These are phyloP conservation scores for Kickxella alabastrina DNA, from an alignment of 192 early-diverging fungal genomes.

Conservation along the genomic window DNA sequence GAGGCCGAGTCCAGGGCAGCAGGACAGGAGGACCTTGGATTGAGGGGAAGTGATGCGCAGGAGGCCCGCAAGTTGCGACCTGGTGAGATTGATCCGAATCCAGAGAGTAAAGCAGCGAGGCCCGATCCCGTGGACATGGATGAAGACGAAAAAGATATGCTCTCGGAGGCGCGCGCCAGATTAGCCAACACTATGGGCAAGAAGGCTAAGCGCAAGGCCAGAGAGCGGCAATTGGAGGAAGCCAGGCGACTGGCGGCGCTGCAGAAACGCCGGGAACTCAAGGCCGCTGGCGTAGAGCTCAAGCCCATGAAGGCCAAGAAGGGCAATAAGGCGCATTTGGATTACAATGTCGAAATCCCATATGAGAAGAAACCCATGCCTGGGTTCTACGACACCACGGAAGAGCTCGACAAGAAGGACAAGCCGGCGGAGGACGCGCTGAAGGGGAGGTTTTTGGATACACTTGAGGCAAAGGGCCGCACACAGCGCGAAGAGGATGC, in stretches of 20 bases:
- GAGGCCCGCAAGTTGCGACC: slow-evolving; percentile 82
- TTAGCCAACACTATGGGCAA: slow-evolving; percentile 99
- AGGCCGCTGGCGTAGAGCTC: slow-evolving; percentile 92
- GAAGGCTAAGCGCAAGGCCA: slow-evolving; percentile 98
- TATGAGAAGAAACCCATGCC: slow-evolving; percentile 82
- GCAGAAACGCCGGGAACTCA: slow-evolving; percentile 94
- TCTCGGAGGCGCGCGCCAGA: slow-evolving; percentile 94
- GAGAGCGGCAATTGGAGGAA: slow-evolving; percentile 96
- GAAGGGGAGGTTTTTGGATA: slow-evolving; percentile 67
- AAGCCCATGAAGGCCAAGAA: slow-evolving; percentile 68
- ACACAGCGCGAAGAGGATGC: slow-evolving; percentile 80
- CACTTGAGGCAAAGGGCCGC: slow-evolving; percentile 82
- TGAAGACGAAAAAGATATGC: slow-evolving; percentile 99
- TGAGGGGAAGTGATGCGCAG: slow-evolving; percentile 54
- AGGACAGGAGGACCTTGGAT: slow-evolving; percentile 55
- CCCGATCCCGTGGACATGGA: slow-evolving; percentile 99
- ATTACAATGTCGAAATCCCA: slow-evolving; percentile 96
- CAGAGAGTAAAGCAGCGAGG: slow-evolving; percentile 93
- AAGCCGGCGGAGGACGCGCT: slow-evolving; percentile 61
- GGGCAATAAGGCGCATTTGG: slow-evolving; percentile 59
- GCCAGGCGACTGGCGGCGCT: slow-evolving; percentile 81
- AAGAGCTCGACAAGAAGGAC: slow-evolving; percentile 65
- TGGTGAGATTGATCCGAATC: slow-evolving; percentile 96
- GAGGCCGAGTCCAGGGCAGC: slow-evolving; percentile 87
- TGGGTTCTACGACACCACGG: slow-evolving; percentile 91